Evolutionary conservation across 305 asterid genomes (phyloP), one percentile per base, ranked within the genome.

Genomic region (Stenogyne calaminthoides): DNA sequence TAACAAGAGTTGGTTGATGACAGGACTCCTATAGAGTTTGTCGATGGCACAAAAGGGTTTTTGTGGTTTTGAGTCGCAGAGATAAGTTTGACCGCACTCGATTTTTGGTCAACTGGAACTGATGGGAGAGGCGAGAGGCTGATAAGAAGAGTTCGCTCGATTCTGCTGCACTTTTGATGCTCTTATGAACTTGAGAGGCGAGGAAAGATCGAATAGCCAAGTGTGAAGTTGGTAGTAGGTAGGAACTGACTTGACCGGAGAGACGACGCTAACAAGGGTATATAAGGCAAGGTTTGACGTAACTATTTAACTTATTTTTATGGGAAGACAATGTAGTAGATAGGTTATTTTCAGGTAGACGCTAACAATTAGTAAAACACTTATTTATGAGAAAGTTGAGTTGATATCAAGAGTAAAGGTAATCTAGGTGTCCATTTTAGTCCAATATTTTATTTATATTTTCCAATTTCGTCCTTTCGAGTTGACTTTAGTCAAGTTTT

Each of bases 111-210:
- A 81, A 11, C 27, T 95, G 44, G 91, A 87, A 78, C 75, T 85
- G 65, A 78, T 42, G 0, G 99, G 99, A 64, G 94, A 89, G 77
- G 87, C 88, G 5, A 86, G 88, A 25, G 82, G 88, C n/a, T 7
- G 98, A 91, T 75, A 95, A 95, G 87, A 95, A 93, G 86, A 80
- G 96, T 49, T 91, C 99, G 18, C 82, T 46, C 47, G 99, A 93
- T 73, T 89, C 98, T 22, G 99, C 98, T 78, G 96, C 99, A 7
- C 76, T 88, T 10, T 34, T 47, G 64, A 85, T 93, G 97, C 85
- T 95, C 60, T n/a, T 51, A 77, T 64, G 95, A 91, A 78, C 91
- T 95, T 34, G 77, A 86, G 83, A 84, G 80, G 66, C 88, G 4
- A 79, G 86, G 86, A 25, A 93, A 64, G 85, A 77, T 95, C 72